These are phyloP conservation scores for Stevia rebaudiana DNA, from an alignment of 140 eudicot genomes.

Conservation along the genomic window DNA sequence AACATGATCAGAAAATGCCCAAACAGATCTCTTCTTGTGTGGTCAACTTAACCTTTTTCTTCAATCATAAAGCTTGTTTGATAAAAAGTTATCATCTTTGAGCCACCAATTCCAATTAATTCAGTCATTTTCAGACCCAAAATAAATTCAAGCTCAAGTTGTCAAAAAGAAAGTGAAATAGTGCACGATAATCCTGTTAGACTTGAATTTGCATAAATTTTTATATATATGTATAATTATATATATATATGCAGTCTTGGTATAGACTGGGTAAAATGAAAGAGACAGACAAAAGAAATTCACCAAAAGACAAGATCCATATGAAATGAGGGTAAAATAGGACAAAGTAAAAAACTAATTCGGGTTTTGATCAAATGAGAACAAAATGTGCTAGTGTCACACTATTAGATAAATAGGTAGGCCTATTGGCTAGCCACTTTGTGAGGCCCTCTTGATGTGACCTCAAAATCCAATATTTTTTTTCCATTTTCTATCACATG, in stretches of 20 bases:
- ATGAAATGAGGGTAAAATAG: conserved; percentile 31
- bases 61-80: not conserved
- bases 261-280: conserved; percentile 19
- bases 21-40: conserved; percentile 6
- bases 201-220: no score
- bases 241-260: no score
- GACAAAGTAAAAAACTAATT: conserved; percentile 31
- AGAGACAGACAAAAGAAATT: conserved; percentile 20
- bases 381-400: conserved; percentile 39
- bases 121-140: not conserved
- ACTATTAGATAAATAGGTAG: conserved; percentile 21
- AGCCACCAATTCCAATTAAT: conserved; percentile 10
- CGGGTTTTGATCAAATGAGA: conserved; percentile 34
- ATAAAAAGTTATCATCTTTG: conserved; percentile 9
- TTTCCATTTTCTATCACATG: conserved; percentile 2
- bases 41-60: conserved; percentile 3
- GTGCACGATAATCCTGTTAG: not conserved
- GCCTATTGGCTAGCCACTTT: conserved; percentile 34
- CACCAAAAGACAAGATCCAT: conserved; percentile 29
- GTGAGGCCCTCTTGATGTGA: conserved; percentile 37
- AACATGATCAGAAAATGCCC: conserved; percentile 18
- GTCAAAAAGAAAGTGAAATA: not conserved
- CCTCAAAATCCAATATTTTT: conserved; percentile 27
- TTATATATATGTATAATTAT: no score
- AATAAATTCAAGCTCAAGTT: not conserved